Base-by-base conservation (phyloP, 164 flowering plant genomes). In the Amborella trichopoda region DNA sequence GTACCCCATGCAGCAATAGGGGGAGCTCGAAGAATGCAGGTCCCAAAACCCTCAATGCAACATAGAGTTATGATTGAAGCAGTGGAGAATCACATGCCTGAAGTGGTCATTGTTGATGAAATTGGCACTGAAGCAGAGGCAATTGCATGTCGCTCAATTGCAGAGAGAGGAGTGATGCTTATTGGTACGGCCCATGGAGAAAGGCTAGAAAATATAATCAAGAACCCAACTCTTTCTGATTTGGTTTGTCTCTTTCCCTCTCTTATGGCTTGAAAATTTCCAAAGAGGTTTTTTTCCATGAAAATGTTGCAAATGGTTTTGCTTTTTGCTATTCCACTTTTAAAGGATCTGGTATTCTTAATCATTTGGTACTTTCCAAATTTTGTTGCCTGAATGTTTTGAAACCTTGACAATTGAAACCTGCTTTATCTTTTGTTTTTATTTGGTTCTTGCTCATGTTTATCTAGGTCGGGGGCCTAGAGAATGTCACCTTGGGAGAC, bases 81-180 rank as follows among this genome's bases (percentile, higher is more conserved):
- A 42, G 83, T 82, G 39, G 85, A 78, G 53, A 82, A 82, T 62
- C 91, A 78, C 68, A 82, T 73, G 85, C 91, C 83, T 48, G 70
- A 82, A 67, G 81, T 75, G 52, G 76, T 82, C 50, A 71, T 82
- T 28, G 77, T 82, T 51, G 91, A 82, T 68, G 91, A 82, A 60
- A 74, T 82, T 63, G 76, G 86, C 59, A 77, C 83, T 3, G 78
- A 77, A 63, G 74, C 75, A 46, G 91, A 82, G 56, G 78, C 78
- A 19, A 58, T 61, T 50, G 86, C 91, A 58, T 76, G 78, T 51
- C 73, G 80, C 26, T 73, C 91, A 3, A 82, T 82, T 59, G 86
- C 83, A 14, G 76, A 82, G 71, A 74, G 91, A 70, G 91, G 83
- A 23, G 76, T 82, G 24, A 75, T 73, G 81, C 83, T 82, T 56